These are phyloP conservation scores for Xylariaceae sp. DNA, from an alignment of 2,329 filamentous ascomycete genomes.

Conservation along the genomic window DNA sequence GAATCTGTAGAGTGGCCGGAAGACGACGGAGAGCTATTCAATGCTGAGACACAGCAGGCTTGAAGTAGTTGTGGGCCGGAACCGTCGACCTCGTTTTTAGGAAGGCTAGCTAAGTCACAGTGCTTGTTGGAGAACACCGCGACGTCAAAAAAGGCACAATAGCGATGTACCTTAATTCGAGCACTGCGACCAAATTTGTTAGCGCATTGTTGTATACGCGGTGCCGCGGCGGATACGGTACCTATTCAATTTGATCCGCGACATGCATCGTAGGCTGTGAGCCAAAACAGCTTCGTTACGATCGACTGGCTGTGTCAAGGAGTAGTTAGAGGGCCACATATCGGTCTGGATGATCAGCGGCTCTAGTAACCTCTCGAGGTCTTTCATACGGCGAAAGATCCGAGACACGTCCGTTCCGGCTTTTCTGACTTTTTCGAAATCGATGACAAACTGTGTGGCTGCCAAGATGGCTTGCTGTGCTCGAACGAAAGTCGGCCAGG, in stretches of 20 bases:
- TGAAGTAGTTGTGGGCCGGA: constrained; percentile 34
- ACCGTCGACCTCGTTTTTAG: constrained; percentile 24
- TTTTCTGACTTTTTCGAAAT: constrained; percentile 42
- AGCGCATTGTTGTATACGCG: constrained; percentile 1
- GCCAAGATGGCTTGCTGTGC: constrained; percentile 46
- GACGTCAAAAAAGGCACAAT: constrained; percentile 48
- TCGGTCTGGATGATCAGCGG: constrained; percentile 38
- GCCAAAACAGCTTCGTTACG: constrained; percentile 40
- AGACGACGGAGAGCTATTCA: constrained; percentile 25
- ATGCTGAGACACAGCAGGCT: constrained; percentile 35
- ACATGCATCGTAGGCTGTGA: constrained; percentile 43
- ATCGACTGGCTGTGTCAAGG: constrained; percentile 36
- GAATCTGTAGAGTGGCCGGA: constrained; percentile 28
- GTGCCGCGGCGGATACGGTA: constrained; percentile 16
- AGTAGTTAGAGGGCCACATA: constrained; percentile 34
- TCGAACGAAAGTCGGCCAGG: constrained; percentile 43
- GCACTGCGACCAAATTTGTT: constrained; percentile 36
- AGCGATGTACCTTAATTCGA: constrained; percentile 49
- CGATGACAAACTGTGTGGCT: constrained; percentile 46
- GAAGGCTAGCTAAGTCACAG: constrained; percentile 43
- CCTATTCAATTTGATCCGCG: constrained; percentile 49
- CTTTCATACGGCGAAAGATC: constrained; percentile 40
- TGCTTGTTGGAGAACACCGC: constrained; percentile 47
- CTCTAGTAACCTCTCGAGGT: constrained; percentile 38
- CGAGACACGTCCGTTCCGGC: constrained; percentile 36